Base-by-base conservation (phyloP, 176 grass and related monocot genomes). In the Carex parvula region DNA sequence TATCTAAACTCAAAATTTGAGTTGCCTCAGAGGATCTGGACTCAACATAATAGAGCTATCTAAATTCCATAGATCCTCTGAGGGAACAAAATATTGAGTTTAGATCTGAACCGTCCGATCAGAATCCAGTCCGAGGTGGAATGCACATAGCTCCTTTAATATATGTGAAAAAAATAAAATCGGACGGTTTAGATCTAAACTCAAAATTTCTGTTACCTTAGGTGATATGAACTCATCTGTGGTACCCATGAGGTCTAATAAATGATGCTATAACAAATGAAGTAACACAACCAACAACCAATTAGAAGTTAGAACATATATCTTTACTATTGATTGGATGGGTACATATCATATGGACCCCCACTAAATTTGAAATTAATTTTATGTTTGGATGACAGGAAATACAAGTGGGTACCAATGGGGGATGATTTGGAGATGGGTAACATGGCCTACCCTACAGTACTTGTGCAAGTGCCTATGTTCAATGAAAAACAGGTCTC, bases 401-500 rank as follows among this genome's bases (percentile, higher is more conserved):
- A 87, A 1, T 95, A 95, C 85, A 72, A 58, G 29, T 95, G 93
- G 87, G 91, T 92, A 65, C 86, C 88, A 7, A 3, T 93, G 35
- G 62, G 65, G 14, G 91, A 93, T 17, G 93, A 95, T 82, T 87
- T 91, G 88, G 93, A 95, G 93, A 85, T 91, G 30, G 93, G 89
- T 14, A 86, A 70, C 88, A 26, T 79, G 60, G 88, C 85, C 7
- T 95, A 91, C 83, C 93, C 93, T 9, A 57, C 71, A 62, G 93
- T 95, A 3, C 89, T 95, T 81, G 83, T 95, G 39, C 93, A 95
- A 91, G 92, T 95, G 89, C 93, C 93, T 56, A 95, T 95, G 93
- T 95, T 87, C 87, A 95, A 95, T 70, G 93, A 95, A 83, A 89
- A 86, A 42, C 90, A 95, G 93, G 93, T 91, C 6, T 8, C 32